phyloP scores from a whole-genome alignment of 176 grass and related monocot genomes.

The Carex kokanica region DNA sequence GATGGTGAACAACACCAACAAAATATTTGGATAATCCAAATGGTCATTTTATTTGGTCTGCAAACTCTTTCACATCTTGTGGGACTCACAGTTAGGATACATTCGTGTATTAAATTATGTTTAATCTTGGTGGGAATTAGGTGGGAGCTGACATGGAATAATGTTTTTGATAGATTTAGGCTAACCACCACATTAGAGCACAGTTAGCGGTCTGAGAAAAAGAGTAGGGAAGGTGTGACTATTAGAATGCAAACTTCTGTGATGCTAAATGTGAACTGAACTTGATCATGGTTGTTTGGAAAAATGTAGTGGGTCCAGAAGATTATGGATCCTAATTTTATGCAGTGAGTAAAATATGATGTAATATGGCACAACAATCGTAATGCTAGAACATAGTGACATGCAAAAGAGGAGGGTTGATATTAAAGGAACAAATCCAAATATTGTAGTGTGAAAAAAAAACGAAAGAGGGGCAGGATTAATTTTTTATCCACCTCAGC shows the following conservation, averaged over 20 bases:
- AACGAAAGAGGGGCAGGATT: not conserved
- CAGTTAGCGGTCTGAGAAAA: not conserved
- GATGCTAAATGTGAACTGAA: not conserved
- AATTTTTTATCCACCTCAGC: not conserved
- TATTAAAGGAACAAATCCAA: not conserved
- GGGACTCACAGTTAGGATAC: not conserved
- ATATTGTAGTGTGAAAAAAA: not conserved
- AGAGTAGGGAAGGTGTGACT: not conserved
- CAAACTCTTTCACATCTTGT: not conserved
- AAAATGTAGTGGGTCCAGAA: not conserved
- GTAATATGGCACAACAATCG: not conserved
- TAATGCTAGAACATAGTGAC: not conserved
- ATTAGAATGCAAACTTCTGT: not conserved
- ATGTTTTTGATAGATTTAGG: conserved; percentile 15
- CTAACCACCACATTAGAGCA: not conserved
- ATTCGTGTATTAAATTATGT: not conserved
- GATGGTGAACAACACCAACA: not conserved
- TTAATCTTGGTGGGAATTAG: conserved; percentile 11
- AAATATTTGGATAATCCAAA: not conserved
- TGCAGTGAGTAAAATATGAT: not conserved
- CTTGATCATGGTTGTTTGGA: not conserved
- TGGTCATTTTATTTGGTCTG: not conserved
- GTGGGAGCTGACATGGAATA: not conserved
- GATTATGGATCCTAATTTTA: not conserved
- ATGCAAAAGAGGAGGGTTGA: not conserved